A percentile compares a stretch with the other conserved stretches of the same genome.
Conservation (phyloP, 805 yeast species). For the Hanseniaspora clermontiae region DNA sequence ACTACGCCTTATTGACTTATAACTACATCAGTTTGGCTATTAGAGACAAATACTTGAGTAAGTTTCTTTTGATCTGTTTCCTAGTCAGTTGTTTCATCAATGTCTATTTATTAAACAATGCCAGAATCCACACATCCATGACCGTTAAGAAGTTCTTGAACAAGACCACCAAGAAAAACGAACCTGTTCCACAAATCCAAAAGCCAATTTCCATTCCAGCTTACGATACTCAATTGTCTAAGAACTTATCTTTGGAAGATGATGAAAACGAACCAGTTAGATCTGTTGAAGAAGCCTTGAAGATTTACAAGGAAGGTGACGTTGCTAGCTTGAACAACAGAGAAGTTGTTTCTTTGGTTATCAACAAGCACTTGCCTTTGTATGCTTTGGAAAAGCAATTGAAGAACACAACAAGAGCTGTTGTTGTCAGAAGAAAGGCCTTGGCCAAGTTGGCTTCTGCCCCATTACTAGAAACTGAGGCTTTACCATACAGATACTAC, state of each 20-base stretch:
- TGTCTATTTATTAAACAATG: constrained; percentile 72
- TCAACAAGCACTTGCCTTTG: constrained; percentile 69
- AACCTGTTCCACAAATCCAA: not conserved
- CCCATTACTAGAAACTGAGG: constrained; percentile 57
- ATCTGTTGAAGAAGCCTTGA: constrained; percentile 52
- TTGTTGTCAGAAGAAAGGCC: constrained; percentile 82
- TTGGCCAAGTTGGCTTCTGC: constrained; percentile 73
- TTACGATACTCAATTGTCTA: constrained; percentile 23
- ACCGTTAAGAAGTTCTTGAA: constrained; percentile 26
- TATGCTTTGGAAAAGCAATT: constrained; percentile 91
- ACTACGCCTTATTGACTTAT: constrained; percentile 38
- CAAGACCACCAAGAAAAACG: constrained; percentile 21
- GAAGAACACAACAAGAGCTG: constrained; percentile 84
- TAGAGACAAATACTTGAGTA: constrained; percentile 68
- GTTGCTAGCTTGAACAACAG: constrained; percentile 53
- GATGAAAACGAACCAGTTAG: constrained; percentile 27
- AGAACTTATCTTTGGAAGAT: constrained; percentile 25
- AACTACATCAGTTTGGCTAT: constrained; percentile 54
- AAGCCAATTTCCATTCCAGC: constrained; percentile 15
- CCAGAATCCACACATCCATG: constrained; percentile 47
- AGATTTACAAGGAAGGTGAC: constrained; percentile 56
- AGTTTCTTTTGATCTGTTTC: constrained; percentile 58
- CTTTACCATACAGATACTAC: constrained; percentile 68
- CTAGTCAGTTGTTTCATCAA: constrained; percentile 69
- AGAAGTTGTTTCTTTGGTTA: constrained; percentile 61